Conservation (phyloP, 1,139 yeast species). For the Candida glucosophila region DNA sequence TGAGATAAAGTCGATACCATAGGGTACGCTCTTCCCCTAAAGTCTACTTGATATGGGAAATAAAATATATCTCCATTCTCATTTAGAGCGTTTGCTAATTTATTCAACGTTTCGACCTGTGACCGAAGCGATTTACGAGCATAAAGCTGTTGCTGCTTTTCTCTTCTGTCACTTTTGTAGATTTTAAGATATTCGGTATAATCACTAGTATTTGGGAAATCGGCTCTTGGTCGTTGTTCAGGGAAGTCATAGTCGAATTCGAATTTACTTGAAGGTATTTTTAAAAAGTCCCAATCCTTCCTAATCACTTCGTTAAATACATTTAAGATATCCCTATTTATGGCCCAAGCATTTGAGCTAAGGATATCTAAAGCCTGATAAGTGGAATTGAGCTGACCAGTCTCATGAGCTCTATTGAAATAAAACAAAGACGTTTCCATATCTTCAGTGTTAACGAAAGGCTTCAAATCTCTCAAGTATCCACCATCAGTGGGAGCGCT, state of each 20-base stretch:
- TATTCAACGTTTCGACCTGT: constrained; percentile 13
- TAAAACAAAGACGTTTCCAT: constrained; percentile 11
- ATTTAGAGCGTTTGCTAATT: constrained; percentile 20
- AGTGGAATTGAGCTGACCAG: constrained; percentile 26
- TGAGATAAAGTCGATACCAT: constrained; percentile 27
- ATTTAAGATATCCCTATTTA: constrained; percentile 18
- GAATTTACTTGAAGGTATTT: constrained; percentile 18
- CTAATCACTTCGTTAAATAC: constrained; percentile 16
- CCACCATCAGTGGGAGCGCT: constrained; percentile 27
- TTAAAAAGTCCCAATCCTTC: constrained; percentile 17
- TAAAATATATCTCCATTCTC: constrained; percentile 30
- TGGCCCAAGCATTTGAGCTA: constrained; percentile 28
- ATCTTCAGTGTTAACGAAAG: constrained; percentile 18
- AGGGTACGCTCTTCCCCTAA: constrained; percentile 37
- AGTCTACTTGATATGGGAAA: constrained; percentile 33
- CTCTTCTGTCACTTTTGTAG: constrained; percentile 3
- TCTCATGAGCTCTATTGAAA: constrained; percentile 17
- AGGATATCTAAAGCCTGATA: constrained; percentile 23
- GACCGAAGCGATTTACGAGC: constrained; percentile 14
- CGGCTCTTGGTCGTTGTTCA: constrained; percentile 5
- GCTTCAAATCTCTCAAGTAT: constrained; percentile 17
- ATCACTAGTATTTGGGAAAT: constrained; percentile 3
- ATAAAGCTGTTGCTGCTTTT: constrained; percentile 7
- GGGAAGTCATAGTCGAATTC: constrained; percentile 1
- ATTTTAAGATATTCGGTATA: constrained; percentile 3